Percentiles rank a stretch among this genome's conserved stretches.
These are phyloP conservation scores for Herpetospermum pedunculosum DNA, from an alignment of 306 rosid species.

Conservation along the genomic window DNA sequence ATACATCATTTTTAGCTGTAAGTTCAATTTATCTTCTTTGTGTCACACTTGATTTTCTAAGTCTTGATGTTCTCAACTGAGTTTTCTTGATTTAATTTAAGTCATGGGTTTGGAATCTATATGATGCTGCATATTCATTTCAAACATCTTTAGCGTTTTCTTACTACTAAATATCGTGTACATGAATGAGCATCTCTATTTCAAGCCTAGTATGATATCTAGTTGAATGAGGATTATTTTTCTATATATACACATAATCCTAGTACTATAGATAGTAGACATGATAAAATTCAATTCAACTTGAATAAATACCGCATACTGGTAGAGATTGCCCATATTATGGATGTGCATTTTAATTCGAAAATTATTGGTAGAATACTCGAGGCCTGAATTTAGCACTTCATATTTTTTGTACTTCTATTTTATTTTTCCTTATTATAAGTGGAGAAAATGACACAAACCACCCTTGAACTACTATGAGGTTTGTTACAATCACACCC, in stretches of 20 bases:
- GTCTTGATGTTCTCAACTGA: neutral
- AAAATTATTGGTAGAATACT: neutral
- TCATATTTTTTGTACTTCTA: neutral
- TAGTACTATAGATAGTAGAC: neutral
- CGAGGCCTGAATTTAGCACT: neutral
- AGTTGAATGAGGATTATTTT: neutral
- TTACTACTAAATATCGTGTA: neutral
- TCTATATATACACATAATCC: neutral
- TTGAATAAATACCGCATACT: neutral
- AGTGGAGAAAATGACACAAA: no score
- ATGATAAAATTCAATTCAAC: neutral
- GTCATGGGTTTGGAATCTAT: neutral
- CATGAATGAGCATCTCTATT: neutral
- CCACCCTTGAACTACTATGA: no score
- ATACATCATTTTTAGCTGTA: slow-evolving; percentile 91
- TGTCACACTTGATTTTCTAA: neutral
- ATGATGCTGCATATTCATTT: neutral
- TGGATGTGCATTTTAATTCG: neutral
- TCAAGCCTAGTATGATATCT: neutral
- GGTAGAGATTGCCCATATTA: neutral
- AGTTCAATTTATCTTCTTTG: slow-evolving; percentile 22
- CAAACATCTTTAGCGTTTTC: neutral
- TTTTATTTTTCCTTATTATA: neutral
- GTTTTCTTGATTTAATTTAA: neutral
- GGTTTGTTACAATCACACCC: no score